phyloP scores from a whole-genome alignment of 306 rosid species.

The Quercus alba region DNA sequence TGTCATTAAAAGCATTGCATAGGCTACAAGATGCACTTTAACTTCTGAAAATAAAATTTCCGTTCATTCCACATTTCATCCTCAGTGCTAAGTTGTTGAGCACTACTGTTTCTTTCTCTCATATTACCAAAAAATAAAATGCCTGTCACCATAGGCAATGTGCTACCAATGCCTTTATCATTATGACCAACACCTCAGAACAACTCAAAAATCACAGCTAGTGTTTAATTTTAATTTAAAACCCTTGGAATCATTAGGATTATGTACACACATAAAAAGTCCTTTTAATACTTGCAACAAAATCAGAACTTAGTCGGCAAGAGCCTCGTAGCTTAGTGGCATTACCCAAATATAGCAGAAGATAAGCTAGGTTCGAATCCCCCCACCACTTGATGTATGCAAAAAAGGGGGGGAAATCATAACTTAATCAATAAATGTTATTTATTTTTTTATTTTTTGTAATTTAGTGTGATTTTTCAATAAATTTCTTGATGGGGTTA shows the following conservation, averaged over 20 bases:
- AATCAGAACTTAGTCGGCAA: neutral
- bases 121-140: neutral
- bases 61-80: neutral
- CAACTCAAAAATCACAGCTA: neutral
- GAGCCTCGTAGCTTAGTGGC: no score
- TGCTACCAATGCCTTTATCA: neutral
- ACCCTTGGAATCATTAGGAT: neutral
- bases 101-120: neutral
- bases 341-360: no score
- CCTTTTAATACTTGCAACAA: neutral
- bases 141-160: neutral
- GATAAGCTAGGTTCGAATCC: no score
- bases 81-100: neutral
- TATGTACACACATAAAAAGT: neutral
- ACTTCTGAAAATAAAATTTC: neutral
- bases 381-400: no score
- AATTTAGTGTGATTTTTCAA: neutral
- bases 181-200: neutral
- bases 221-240: neutral
- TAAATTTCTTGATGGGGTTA: neutral
- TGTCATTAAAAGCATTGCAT: neutral
- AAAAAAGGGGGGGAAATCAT: neutral
- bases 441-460: neutral
- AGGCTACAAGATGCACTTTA: neutral
- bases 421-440: neutral